phyloP scores from a whole-genome alignment of 1,284 basidiomycete genomes.

The Vanrija pseudolonga region DNA sequence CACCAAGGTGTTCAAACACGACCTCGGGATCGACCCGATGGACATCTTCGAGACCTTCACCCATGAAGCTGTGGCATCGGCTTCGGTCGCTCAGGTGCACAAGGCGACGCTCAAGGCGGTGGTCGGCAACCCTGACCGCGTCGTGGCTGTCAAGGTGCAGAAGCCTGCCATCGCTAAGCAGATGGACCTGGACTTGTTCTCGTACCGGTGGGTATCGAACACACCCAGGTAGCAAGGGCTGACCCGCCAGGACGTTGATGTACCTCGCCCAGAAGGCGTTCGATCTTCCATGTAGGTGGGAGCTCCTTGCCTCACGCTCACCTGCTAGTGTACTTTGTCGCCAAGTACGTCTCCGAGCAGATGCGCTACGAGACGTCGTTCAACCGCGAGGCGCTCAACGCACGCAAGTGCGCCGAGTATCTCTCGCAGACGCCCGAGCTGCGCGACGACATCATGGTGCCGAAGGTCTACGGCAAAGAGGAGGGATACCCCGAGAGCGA shows the following conservation, averaged over 20 bases:
- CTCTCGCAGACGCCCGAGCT: constrained; percentile 58
- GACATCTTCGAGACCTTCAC: constrained; percentile 77
- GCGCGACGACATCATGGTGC: constrained; percentile 68
- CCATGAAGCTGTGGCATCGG: constrained; percentile 68
- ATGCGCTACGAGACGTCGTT: constrained; percentile 79
- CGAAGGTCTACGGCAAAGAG: constrained; percentile 67
- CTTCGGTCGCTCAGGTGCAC: constrained; percentile 86
- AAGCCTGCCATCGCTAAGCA: constrained; percentile 81
- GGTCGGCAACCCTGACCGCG: constrained; percentile 17
- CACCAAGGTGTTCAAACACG: constrained; percentile 61
- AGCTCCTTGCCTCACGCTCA: not conserved
- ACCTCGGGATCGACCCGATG: constrained; percentile 64
- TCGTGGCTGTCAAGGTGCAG: constrained; percentile 87
- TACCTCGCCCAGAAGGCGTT: constrained; percentile 45
- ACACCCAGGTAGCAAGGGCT: not conserved
- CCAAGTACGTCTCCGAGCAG: constrained; percentile 75
- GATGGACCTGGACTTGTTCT: constrained; percentile 71
- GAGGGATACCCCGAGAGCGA: constrained; percentile 58
- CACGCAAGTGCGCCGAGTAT: constrained; percentile 42
- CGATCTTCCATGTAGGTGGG: constrained; percentile 44
- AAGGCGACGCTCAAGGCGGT: constrained; percentile 59
- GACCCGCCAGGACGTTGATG: constrained; percentile 33
- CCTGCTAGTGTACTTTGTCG: constrained; percentile 44
- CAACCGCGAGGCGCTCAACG: constrained; percentile 57
- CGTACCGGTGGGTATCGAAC: constrained; percentile 32